A percentile compares a stretch with the other conserved stretches of the same genome.
These are phyloP conservation scores for Gnomoniopsis sp. DNA, from an alignment of 2,329 filamentous ascomycete genomes.

Conservation along the genomic window DNA sequence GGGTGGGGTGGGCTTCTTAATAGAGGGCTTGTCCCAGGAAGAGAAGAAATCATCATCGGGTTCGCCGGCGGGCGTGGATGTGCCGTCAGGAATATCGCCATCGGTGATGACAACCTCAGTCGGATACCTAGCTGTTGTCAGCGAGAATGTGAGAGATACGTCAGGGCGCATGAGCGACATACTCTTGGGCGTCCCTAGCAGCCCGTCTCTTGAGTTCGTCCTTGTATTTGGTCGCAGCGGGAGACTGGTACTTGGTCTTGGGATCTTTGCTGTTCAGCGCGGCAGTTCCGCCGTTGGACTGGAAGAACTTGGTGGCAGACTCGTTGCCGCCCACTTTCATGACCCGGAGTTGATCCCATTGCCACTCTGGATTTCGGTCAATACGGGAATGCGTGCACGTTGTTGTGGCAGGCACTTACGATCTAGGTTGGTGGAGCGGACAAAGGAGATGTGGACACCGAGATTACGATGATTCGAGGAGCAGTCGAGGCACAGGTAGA, in stretches of 20 bases:
- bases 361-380: slow-evolving; percentile 66
- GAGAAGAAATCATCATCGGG: slow-evolving; percentile 95
- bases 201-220: slow-evolving; percentile 88
- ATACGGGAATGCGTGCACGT: background rate
- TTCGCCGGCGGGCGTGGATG: slow-evolving; percentile 76
- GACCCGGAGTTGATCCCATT: slow-evolving; percentile 95
- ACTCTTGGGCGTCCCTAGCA: slow-evolving; percentile 81
- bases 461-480: slow-evolving; percentile 96
- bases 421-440: slow-evolving; percentile 96
- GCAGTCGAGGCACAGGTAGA: slow-evolving; percentile 97
- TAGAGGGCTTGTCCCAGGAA: slow-evolving; percentile 96
- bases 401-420: slow-evolving; percentile 57
- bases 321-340: slow-evolving; percentile 99
- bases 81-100: slow-evolving; percentile 59
- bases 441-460: slow-evolving; percentile 98
- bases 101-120: slow-evolving; percentile 84
- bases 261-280: slow-evolving; percentile 94
- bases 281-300: slow-evolving; percentile 89
- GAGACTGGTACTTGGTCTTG: slow-evolving; percentile 95
- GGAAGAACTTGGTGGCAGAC: slow-evolving; percentile 97
- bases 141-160: background rate
- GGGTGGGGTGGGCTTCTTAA: slow-evolving; percentile 96
- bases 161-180: slow-evolving; percentile 32
- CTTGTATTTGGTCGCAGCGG: slow-evolving; percentile 95
- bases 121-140: slow-evolving; percentile 61